Evolutionary conservation across 192 early-diverging fungal species (phyloP), one percentile per base, ranked within the genome.

Genomic region (Mortierella claussenii): DNA sequence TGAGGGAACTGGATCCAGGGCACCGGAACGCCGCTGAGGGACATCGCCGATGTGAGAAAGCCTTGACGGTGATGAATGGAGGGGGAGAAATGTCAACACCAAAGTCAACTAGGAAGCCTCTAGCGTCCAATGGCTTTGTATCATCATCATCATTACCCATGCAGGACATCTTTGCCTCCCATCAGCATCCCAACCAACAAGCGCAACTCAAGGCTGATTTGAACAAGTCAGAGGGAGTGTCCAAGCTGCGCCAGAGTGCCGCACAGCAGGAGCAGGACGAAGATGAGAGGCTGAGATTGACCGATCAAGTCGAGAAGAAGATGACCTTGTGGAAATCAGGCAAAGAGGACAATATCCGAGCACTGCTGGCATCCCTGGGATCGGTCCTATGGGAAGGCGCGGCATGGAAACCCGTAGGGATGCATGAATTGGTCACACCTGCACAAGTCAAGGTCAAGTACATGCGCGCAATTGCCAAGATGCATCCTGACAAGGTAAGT

Each of bases 401-500:
- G 3, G 80, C 82, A 11, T 95, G 93, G 88, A 89, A 87, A 57
- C 78, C 85, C 1, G 89, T 95, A 23, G 90, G 89, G 17, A 87
- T 99, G 78, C 87, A 89, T 52, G 94, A 97, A 65, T 82, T 99
- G 55, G 87, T 99, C 20, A 87, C 91, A 48, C 90, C 95, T 0
- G 73, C 81, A 44, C 92, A 95, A 74, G 95, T 96, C 50, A 99
- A 99, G 84, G 83, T 96, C 31, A 86, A 81, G 56, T 99, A 99
- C 71, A 95, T 97, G 90, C 88, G 89, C 50, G 95, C 95, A 24
- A 96, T 99, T 62, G 87, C 87, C 11, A 94, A 92, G 51, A 86
- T 98, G 32, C 97, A 99, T 82, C 96, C 97, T 12, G 97, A 99
- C 60, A 99, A 98, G 85, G 91, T 95, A 63, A 61, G 45, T n/a